Conservation (phyloP, 2,329 filamentous ascomycete species). For the Mycosphaerella arachidis region DNA sequence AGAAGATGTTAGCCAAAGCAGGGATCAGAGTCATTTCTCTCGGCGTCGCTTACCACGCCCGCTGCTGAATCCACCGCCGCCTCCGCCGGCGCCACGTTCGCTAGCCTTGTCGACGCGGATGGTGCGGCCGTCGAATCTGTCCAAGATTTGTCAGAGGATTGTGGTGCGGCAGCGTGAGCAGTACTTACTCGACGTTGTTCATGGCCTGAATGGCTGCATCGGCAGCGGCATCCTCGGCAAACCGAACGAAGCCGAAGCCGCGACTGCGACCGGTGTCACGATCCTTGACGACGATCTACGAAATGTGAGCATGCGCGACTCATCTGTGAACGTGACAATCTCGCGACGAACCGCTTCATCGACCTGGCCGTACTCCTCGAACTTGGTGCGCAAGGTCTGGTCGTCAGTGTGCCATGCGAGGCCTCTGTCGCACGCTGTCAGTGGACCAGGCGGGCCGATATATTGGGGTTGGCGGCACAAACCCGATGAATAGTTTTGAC, state of each 20-base stretch:
- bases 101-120: constrained; percentile 96
- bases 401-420: constrained; percentile 99
- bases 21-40: neutral
- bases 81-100: constrained; percentile 64
- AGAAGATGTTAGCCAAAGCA: neutral
- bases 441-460: neutral
- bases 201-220: constrained; percentile 70
- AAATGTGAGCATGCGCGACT: constrained; percentile 5
- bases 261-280: constrained; percentile 94
- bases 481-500: constrained; percentile 96
- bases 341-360: constrained; percentile 82
- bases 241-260: constrained; percentile 95
- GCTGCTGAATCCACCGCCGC: constrained; percentile 44
- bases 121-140: constrained; percentile 83
- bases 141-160: constrained; percentile 3
- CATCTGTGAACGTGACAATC: neutral
- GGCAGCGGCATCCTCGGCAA: constrained; percentile 69
- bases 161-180: neutral
- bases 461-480: constrained; percentile 37
- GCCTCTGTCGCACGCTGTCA: constrained; percentile 57
- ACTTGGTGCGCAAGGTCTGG: constrained; percentile 77
- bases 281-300: constrained; percentile 92
- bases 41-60: constrained; percentile 30
- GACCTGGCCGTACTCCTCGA: constrained; percentile 83
- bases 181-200: constrained; percentile 85